Base-by-base conservation (phyloP, 306 rosid genomes). In the Morella rubra region DNA sequence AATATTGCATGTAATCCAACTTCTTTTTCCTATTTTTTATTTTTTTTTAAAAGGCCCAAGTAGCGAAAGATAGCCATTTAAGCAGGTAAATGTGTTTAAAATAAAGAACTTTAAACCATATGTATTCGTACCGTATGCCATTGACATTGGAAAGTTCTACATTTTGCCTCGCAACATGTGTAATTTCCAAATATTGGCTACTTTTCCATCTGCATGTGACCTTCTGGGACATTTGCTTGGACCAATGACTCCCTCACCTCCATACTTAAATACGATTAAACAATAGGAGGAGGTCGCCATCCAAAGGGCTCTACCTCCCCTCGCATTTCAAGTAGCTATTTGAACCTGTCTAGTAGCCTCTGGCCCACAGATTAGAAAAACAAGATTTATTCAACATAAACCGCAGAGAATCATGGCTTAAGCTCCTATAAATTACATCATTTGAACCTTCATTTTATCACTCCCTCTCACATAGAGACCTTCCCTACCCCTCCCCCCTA, bases 81-180 rank as follows among this genome's bases (percentile, higher is more conserved):
- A 47, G 0, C 15, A 47, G 52, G 15, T 47, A 47, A 47, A 47
- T 47, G 37, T 19, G 4, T 56, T 20, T 11, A 19, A 14, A 56
- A 19, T 55, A n/a, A 3, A 5, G 8, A 50, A 58, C 58, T 11
- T 44, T 18, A 5, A 55, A n/a, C 3, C 20, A 68, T 66, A 24
- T 5, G 20, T 44, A 55, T 19, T 40, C 22, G 75, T 45, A 42
- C 70, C 80, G 6, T 76, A 18, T 66, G 70, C 60, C 82, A 20
- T 73, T 61, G 71, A 73, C 81, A 77, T 84, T 22, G 83, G 84
- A 86, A 79, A 84, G 66, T 84, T 84, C 50, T 4, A 51, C 86
- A 20, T 65, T 32, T 24, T 27, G 76, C 81, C 78, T 76, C 3
- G 81, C 58, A 40, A 44, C 27, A 14, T 27, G 79, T 61, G 78